Base-by-base conservation (phyloP, 2,329 filamentous ascomycete genomes). In the Exophiala aquamarina region DNA sequence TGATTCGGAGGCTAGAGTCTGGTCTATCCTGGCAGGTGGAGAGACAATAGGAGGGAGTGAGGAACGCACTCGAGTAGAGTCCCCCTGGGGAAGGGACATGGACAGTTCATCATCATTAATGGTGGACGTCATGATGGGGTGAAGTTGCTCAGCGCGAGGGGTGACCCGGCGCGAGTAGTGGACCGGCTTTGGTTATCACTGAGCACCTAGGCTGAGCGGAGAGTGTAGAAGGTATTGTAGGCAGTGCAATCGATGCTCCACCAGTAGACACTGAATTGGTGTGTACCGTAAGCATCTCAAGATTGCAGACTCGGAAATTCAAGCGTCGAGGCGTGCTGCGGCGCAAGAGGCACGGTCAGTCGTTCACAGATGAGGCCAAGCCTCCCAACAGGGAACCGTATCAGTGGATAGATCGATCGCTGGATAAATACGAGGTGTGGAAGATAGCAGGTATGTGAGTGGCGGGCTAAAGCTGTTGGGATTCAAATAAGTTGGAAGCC, bases 91-190 rank as follows among this genome's bases (percentile, higher is more conserved):
- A 13, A 68, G 60, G 26, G 65, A 65, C 43, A 67, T 63, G 17
- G 65, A 65, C 31, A 67, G 61, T 52, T 68, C 65, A 46, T 68
- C 65, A 45, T 67, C 64, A 48, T 67, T 57, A 40, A 67, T 63
- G 19, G 60, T 50, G 40, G 65, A 65, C 32, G 65, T 56, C 65
- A 67, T 68, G 47, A 37, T 59, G 53, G 43, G 34, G 28, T 32
- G n/a, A 11, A 26, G 23, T 26, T 26, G 23, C 23, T 26, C 23
- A 26, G 29, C n/a, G 44, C 2, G 14, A 26, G 21, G 28, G 26
- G 11, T 35, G 39, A 29, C 15, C 19, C 41, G 29, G 17, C 21
- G 21, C 8, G 8, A 26, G 14, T 38, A 17, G 21, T 29, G 13
- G 44, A 43, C 18, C 11, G 15, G 36, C 36, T 4, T n/a, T 13